Evolutionary conservation across 2,329 filamentous ascomycete genomes (phyloP).

Genomic region (Trichoderma pleuroti): DNA sequence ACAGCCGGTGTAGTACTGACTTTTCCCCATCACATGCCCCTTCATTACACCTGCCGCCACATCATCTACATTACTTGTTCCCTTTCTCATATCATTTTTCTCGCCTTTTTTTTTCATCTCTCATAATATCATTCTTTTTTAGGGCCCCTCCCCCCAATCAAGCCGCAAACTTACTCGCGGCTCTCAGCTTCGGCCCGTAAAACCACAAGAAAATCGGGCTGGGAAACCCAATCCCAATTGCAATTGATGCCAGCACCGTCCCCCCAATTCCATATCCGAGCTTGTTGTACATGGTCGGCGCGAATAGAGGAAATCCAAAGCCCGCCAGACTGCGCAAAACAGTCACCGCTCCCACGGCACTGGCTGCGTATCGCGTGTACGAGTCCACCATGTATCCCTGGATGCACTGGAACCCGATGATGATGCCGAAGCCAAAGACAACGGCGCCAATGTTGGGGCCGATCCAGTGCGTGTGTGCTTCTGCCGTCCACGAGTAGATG

Average conservation of each 20-base stretch:
- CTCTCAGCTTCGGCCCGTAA: constrained; percentile 40
- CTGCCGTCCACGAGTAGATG: constrained; percentile 45
- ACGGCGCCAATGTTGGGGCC: constrained; percentile 43
- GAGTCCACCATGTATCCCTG: constrained; percentile 47
- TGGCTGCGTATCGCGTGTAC: constrained; percentile 45
- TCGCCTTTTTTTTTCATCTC: background rate
- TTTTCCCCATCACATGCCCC: background rate
- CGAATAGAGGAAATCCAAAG: constrained; percentile 52
- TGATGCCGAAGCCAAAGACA: constrained; percentile 37
- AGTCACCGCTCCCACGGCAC: constrained; percentile 43
- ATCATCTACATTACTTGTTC: background rate
- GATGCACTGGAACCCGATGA: constrained; percentile 43
- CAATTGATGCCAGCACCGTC: constrained; percentile 40
- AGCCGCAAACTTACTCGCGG: constrained; percentile 27
- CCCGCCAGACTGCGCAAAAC: constrained; percentile 47
- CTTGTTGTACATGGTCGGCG: constrained; percentile 41
- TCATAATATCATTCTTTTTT: background rate
- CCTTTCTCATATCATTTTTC: background rate
- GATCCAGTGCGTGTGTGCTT: constrained; percentile 44
- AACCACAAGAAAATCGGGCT: constrained; percentile 44
- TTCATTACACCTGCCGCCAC: background rate
- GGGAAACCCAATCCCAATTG: constrained; percentile 41
- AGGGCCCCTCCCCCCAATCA: background rate
- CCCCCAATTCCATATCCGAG: constrained; percentile 44
- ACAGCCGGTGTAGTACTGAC: no score